Evolutionary conservation across 768 basidiomycete genomes (phyloP), one percentile per base, ranked within the genome.

Genomic region (Myochromella boudieri): DNA sequence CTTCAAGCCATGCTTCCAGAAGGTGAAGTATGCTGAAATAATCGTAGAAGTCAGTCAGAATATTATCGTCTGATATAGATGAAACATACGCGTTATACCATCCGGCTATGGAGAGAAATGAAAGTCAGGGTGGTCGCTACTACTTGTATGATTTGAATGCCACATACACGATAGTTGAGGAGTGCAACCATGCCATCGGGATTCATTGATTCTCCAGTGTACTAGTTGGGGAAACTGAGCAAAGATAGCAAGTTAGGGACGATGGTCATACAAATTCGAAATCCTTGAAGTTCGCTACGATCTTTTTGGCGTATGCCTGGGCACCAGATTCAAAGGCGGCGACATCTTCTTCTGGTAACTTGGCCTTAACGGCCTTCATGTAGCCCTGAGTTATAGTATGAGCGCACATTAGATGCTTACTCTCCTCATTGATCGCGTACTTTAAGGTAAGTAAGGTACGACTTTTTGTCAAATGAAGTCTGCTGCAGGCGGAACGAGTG

Each of bases 1-100:
- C 71, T 94, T 91, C 55, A 94, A 67, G 29, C 97, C 95, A 69
- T 97, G 82, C 72, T 89, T 95, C 95, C 95, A 97, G 78, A 95
- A 90, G 25, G 86, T 94, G 68, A 95, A 82, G 66, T 89, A 95
- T 41, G 92, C 91, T 87, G 56, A 50, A 55, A 46, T n/a, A n/a
- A n/a, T n/a, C 46, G 51, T 51, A 41, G 5, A 54, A 31, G 32
- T 32, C 18, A 15, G 44, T 38, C 22, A 5, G 18, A 34, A 3
- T 1, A 20, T 5, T 20, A 12, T n/a, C 18, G n/a, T 17, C 27
- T 36, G 18, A 12, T 26, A 15, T 15, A 24, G 51, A 37, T 18
- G 31, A 29, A 15, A 76, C 86, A 63, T 66, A 91, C 90, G 90
- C 25, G 91, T 93, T 52, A 80, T 53, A 55, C 89, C 89, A 66